phyloP scores from a whole-genome alignment of 169 alveolate genomes.

The Plasmodium knowlesi region DNA sequence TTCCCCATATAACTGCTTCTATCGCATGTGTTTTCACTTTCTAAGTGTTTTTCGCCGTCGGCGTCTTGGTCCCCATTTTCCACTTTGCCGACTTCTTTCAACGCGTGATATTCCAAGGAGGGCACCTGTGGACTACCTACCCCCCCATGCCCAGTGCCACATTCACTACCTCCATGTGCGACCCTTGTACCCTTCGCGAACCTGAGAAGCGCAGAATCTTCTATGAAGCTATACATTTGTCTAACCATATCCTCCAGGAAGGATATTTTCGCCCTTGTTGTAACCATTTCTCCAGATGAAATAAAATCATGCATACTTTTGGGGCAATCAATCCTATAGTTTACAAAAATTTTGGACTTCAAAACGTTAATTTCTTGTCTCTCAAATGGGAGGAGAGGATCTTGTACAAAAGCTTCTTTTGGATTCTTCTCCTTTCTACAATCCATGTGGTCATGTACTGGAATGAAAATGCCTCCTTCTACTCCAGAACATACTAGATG shows the following conservation, averaged over 20 bases:
- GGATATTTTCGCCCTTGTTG: slow-evolving; percentile 26
- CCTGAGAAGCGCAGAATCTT: neutral
- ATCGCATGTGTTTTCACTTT: neutral
- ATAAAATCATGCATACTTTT: slow-evolving; percentile 26
- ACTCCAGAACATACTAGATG: slow-evolving; percentile 29
- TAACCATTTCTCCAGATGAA: slow-evolving; percentile 20
- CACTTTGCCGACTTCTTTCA: neutral
- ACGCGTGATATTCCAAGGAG: neutral
- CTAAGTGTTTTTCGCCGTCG: neutral
- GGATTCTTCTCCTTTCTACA: neutral
- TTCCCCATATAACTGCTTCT: neutral
- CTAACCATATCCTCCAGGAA: slow-evolving; percentile 57
- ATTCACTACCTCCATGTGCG: neutral
- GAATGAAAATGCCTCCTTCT: slow-evolving; percentile 60
- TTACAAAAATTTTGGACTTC: slow-evolving; percentile 47
- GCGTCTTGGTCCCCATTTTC: neutral
- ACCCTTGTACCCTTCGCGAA: neutral
- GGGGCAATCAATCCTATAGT: slow-evolving; percentile 41
- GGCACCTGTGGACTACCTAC: neutral
- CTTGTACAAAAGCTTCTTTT: neutral
- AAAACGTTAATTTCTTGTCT: slow-evolving; percentile 49
- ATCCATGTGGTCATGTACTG: slow-evolving; percentile 16
- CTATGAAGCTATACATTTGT: slow-evolving; percentile 36
- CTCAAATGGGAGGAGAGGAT: slow-evolving; percentile 15
- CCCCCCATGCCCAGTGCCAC: neutral